Evolutionary conservation across 192 early-diverging fungal genomes (phyloP).

Genomic region (Tieghemiomyces parasiticus): DNA sequence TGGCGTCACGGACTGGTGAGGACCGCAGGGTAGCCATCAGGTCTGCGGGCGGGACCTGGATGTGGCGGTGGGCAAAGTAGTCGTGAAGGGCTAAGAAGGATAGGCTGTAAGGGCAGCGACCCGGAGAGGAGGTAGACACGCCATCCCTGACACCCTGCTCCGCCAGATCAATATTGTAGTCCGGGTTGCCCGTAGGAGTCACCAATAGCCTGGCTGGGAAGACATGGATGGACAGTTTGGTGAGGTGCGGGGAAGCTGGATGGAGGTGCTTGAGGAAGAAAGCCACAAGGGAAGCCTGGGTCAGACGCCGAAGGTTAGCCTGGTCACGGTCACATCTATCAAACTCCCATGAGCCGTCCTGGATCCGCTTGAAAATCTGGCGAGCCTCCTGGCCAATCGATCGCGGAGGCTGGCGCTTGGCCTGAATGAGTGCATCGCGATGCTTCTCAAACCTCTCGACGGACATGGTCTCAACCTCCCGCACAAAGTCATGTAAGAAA

Average conservation of each 20-base stretch:
- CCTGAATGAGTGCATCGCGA: constrained; percentile 40
- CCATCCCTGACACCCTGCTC: too few relatives aligned
- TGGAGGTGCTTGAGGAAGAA: constrained; percentile 25
- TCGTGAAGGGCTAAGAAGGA: constrained; percentile 3
- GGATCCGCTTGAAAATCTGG: constrained; percentile 52
- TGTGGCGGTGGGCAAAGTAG: neutral
- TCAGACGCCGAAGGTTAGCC: constrained; percentile 12
- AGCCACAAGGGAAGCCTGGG: constrained; percentile 17
- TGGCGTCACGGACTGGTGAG: neutral
- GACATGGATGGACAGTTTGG: neutral
- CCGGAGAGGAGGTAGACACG: neutral
- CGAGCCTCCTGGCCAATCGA: constrained; percentile 54
- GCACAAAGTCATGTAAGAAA: constrained; percentile 48
- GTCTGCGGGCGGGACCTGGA: neutral
- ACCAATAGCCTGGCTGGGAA: neutral
- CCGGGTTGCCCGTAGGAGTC: neutral
- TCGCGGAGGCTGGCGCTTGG: constrained; percentile 56
- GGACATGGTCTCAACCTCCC: constrained; percentile 42
- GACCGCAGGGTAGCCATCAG: neutral
- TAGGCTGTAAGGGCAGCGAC: constrained; percentile 1
- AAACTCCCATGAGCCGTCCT: constrained; percentile 64
- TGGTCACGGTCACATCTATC: constrained; percentile 31
- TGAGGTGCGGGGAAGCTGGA: constrained; percentile 3
- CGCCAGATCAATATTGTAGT: too few relatives aligned
- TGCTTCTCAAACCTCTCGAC: constrained; percentile 49